Base-by-base conservation (phyloP, 2,329 filamentous ascomycete species). In the Claviceps purpurea region DNA sequence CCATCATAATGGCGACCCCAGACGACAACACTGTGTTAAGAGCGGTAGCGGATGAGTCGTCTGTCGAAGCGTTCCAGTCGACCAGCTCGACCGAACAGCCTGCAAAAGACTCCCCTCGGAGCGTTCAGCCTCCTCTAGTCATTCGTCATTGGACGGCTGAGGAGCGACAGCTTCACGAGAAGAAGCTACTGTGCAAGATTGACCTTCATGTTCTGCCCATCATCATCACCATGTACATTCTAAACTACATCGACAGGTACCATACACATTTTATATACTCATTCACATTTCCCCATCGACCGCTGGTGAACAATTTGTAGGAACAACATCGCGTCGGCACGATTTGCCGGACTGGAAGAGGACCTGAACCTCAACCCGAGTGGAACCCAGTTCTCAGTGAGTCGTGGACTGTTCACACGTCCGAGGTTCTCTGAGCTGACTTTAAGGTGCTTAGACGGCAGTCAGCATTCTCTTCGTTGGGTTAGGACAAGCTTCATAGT, bases 151-250 rank as follows among this genome's bases (percentile, higher is more conserved):
- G 45, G 50, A 48, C 50, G 14, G 14, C 18, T 8, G 45, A 52
- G 45, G 45, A 52, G 39, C 45, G 50, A n/a, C 45, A 44, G n/a
- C 45, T 34, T 43, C 47, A 48, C 37, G 66, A 68, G 55, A 63
- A 60, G 53, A 60, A 58, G 43, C 60, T 68, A 4, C 61, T 68
- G 16, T 62, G 65, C 40, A 68, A 68, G 60, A 67, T 76, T 57
- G 65, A 73, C 11, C 56, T 75, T 30, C 64, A 56, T 40, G 50
- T 68, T 16, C 52, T 68, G 16, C 74, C 74, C 3, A 66, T 64
- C 75, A 55, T 87, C 82, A 70, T 82, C 66, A 20, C 72, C 61
- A 73, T 82, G 47, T 82, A 81, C 56, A 65, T 82, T 0, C 65
- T 82, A 2, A 78, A 74, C 57, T 82, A 80, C 59, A 70, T 82